Conservation (phyloP, 129 eudicot species). For the Smallanthus sonchifolius region DNA sequence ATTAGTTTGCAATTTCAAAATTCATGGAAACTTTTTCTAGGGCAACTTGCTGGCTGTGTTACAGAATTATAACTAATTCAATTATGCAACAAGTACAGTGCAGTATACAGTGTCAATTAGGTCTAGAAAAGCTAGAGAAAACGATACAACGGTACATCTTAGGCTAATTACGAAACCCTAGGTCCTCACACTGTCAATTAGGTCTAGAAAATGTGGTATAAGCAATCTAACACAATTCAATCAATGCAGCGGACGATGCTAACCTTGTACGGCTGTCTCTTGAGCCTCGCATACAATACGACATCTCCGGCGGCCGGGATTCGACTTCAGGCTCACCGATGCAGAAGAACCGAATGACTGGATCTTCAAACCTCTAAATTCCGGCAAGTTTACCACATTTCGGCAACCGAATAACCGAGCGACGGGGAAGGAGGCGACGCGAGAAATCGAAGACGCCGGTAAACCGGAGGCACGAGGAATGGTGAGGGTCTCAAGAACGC, state of each 20-base stretch:
- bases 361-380: not conserved
- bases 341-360: not conserved
- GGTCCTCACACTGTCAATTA: not conserved
- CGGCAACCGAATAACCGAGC: not conserved
- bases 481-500: not conserved
- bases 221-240: not conserved
- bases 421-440: not conserved
- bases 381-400: not conserved
- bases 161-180: not conserved
- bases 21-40: not conserved
- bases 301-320: not conserved
- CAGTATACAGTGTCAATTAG: not conserved
- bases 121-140: not conserved
- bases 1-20: not conserved
- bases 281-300: constrained; percentile 3
- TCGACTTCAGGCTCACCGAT: not conserved
- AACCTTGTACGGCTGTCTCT: not conserved
- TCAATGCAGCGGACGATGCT: not conserved
- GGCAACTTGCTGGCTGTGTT: no score
- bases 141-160: not conserved
- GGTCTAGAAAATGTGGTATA: not conserved
- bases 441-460: not conserved
- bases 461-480: not conserved
- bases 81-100: no score
- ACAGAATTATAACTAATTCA: no score